phyloP scores from a whole-genome alignment of 768 basidiomycete genomes.

The Boletus coccyginus region DNA sequence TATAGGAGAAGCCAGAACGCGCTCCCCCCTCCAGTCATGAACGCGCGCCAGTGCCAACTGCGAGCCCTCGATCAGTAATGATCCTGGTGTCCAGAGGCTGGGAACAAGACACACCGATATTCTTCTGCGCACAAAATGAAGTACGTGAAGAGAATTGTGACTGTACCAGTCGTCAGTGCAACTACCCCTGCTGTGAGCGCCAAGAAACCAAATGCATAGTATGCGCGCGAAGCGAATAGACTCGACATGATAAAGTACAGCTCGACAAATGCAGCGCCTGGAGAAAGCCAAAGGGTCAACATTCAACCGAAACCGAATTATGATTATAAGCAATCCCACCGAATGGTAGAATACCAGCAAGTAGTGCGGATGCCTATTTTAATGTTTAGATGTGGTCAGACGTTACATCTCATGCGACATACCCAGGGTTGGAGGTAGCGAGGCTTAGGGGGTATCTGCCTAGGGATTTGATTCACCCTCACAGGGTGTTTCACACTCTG shows the following conservation, averaged over 20 bases:
- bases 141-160: conserved; percentile 85
- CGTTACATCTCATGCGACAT: conserved; percentile 21
- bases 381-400: conserved; percentile 9
- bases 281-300: background rate
- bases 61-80: conserved; percentile 1
- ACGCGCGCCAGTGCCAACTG: conserved; percentile 98
- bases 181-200: conserved; percentile 84
- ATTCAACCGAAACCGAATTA: conserved; percentile 3
- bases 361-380: conserved; percentile 60
- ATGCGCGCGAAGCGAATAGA: conserved; percentile 87
- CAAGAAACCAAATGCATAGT: conserved; percentile 96
- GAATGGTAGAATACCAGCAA: conserved; percentile 92
- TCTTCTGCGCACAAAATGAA: conserved; percentile 94
- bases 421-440: conserved; percentile 85
- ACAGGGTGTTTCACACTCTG: conserved; percentile 80
- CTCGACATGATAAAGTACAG: conserved; percentile 89
- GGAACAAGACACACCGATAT: conserved; percentile 57
- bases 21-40: conserved; percentile 88
- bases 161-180: conserved; percentile 84
- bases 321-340: conserved; percentile 43
- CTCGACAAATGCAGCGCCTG: conserved; percentile 94
- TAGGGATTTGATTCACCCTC: conserved; percentile 87
- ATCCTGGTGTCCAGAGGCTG: background rate
- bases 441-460: conserved; percentile 90
- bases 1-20: conserved; percentile 90